Evolutionary conservation across 257 asterid genomes (phyloP).

Genomic region (Nicotiana knightiana): DNA sequence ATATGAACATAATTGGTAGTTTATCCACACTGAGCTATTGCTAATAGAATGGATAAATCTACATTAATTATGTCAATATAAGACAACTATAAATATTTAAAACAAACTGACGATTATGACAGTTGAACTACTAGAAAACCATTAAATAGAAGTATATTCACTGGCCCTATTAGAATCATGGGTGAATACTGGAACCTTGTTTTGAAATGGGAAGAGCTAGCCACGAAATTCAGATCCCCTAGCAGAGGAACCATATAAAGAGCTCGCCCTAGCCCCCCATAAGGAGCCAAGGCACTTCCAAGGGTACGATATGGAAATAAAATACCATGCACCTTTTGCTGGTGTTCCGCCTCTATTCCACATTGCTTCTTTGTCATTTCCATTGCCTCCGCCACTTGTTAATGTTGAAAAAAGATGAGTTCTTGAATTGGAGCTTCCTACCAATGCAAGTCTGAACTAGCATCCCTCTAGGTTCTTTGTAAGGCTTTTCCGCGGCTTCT

Average conservation of each 20-base stretch:
- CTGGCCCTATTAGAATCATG: neutral
- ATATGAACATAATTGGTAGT: neutral
- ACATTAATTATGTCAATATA: neutral
- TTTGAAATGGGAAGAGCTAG: neutral
- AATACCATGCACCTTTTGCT: neutral
- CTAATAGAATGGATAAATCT: neutral
- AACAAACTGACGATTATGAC: neutral
- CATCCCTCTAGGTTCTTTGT: no score
- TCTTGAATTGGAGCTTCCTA: no score
- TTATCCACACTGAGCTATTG: neutral
- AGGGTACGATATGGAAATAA: neutral
- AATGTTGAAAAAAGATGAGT: no score
- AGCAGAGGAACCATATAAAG: neutral
- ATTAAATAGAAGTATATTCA: neutral
- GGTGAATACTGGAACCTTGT: neutral
- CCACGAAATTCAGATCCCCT: neutral
- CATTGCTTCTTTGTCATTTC: neutral
- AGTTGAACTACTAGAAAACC: neutral
- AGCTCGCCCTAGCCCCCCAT: neutral
- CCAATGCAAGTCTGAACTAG: no score
- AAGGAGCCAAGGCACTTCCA: neutral
- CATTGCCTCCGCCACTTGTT: no score
- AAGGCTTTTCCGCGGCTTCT: no score
- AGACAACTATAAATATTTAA: neutral
- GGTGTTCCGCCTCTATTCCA: neutral